Conservation (phyloP, 495 filamentous ascomycete species). For the Hyphodiscus hymeniophilus region DNA sequence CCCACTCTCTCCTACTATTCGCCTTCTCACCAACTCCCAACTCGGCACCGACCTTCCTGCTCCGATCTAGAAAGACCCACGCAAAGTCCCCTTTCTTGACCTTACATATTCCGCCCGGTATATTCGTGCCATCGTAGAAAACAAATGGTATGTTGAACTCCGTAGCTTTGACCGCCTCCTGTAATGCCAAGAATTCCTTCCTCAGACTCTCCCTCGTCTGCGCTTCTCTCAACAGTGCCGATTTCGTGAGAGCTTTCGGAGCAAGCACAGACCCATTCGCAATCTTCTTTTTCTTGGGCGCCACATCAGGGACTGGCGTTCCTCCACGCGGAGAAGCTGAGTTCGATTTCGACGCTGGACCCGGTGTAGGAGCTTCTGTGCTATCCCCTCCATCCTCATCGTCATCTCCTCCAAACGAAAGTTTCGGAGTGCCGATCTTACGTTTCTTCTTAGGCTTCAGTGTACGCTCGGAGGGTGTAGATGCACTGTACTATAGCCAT, state of each 20-base stretch:
- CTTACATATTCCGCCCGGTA: conserved; percentile 69
- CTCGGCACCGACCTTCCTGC: conserved; percentile 81
- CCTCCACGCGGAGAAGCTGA: conserved; percentile 23
- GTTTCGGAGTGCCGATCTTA: conserved; percentile 56
- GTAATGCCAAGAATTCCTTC: conserved; percentile 75
- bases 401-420: conserved; percentile 62
- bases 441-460: conserved; percentile 55
- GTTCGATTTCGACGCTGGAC: conserved; percentile 5
- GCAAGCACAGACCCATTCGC: conserved; percentile 62
- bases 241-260: conserved; percentile 81
- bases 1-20: conserved; percentile 76
- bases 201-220: conserved; percentile 73
- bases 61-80: conserved; percentile 88
- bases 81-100: conserved; percentile 89
- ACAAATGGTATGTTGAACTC: conserved; percentile 93
- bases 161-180: conserved; percentile 80
- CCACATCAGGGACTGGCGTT: conserved; percentile 28
- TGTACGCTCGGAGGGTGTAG: conserved; percentile 33
- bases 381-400: conserved; percentile 30
- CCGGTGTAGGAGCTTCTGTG: conserved; percentile 4
- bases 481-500: conserved; percentile 41
- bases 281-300: conserved; percentile 40
- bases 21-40: conserved; percentile 58
- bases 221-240: conserved; percentile 71
- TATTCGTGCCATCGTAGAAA: conserved; percentile 97